phyloP scores from a whole-genome alignment of 1,284 basidiomycete genomes.

The Neotropicomus parvogracilis region DNA sequence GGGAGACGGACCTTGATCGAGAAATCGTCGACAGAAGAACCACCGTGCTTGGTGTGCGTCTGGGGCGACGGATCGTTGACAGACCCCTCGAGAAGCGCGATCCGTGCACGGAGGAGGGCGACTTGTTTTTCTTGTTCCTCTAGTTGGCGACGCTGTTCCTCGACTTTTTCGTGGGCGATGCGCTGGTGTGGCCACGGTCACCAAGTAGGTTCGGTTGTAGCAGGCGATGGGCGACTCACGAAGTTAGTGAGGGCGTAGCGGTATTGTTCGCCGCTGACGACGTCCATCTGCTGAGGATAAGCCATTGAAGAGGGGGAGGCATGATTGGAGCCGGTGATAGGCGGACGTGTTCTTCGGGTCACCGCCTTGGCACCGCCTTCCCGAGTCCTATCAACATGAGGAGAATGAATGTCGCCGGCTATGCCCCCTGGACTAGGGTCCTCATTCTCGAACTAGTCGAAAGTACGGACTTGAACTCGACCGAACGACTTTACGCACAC shows the following conservation, averaged over 20 bases:
- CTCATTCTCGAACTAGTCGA: no score
- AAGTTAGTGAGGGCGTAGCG: constrained; percentile 78
- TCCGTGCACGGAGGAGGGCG: constrained; percentile 63
- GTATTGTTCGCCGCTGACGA: constrained; percentile 70
- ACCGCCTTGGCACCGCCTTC: background rate
- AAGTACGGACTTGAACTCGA: no score
- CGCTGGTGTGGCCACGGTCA: constrained; percentile 43
- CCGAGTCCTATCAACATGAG: no score
- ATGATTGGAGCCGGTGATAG: constrained; percentile 2
- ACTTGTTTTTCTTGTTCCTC: constrained; percentile 81
- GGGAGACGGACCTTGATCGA: constrained; percentile 64
- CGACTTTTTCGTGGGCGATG: constrained; percentile 82
- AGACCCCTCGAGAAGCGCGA: constrained; percentile 68
- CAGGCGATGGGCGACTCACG: constrained; percentile 39
- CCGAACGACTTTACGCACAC: no score
- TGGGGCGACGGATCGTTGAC: constrained; percentile 35
- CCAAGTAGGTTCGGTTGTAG: no score
- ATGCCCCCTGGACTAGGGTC: no score
- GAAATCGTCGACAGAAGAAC: constrained; percentile 74
- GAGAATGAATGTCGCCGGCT: no score
- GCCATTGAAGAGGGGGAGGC: constrained; percentile 2
- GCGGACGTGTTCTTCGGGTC: background rate
- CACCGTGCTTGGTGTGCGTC: constrained; percentile 38
- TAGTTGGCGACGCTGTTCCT: constrained; percentile 71
- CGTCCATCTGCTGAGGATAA: constrained; percentile 40